phyloP scores from a whole-genome alignment of 2,329 filamentous ascomycete genomes.

The Colletotrichum spinosum region DNA sequence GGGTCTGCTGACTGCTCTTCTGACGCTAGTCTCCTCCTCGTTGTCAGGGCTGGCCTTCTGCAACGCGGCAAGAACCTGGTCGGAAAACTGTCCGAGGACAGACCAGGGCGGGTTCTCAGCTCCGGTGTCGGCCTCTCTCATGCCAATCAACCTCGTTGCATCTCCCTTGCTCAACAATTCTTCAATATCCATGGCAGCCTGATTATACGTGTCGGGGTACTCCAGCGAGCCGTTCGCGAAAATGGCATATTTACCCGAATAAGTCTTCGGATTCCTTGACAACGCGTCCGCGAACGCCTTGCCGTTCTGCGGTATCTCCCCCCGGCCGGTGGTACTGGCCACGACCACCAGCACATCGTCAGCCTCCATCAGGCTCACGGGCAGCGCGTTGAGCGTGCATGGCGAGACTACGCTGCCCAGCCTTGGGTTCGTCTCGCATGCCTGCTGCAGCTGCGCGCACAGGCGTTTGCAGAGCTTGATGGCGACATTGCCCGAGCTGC shows the following conservation, averaged over 20 bases:
- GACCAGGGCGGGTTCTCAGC: conserved; percentile 33
- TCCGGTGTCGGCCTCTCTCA: conserved; percentile 33
- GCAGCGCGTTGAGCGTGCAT: conserved; percentile 34
- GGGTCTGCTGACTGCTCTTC: conserved; percentile 7
- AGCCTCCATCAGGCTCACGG: conserved; percentile 25
- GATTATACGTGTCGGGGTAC: conserved; percentile 33
- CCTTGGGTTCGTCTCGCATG: conserved; percentile 32
- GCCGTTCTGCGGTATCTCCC: conserved; percentile 33
- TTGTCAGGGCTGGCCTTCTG: conserved; percentile 17
- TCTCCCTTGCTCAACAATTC: conserved; percentile 29
- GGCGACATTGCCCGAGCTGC: conserved; percentile 36
- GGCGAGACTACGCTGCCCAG: conserved; percentile 28
- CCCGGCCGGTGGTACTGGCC: conserved; percentile 32
- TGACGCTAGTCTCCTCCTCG: not conserved
- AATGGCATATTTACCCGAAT: conserved; percentile 29
- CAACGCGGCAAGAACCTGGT: conserved; percentile 28
- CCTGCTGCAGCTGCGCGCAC: conserved; percentile 36
- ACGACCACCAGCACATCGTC: conserved; percentile 30
- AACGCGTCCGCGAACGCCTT: conserved; percentile 32
- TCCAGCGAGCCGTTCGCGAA: conserved; percentile 33
- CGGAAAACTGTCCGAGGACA: conserved; percentile 29
- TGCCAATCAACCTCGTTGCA: conserved; percentile 27
- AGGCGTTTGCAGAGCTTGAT: conserved; percentile 36
- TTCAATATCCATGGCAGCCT: conserved; percentile 33
- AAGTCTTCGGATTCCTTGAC: conserved; percentile 17